phyloP scores from a whole-genome alignment of 257 asterid species.

The Scutellaria minor region DNA sequence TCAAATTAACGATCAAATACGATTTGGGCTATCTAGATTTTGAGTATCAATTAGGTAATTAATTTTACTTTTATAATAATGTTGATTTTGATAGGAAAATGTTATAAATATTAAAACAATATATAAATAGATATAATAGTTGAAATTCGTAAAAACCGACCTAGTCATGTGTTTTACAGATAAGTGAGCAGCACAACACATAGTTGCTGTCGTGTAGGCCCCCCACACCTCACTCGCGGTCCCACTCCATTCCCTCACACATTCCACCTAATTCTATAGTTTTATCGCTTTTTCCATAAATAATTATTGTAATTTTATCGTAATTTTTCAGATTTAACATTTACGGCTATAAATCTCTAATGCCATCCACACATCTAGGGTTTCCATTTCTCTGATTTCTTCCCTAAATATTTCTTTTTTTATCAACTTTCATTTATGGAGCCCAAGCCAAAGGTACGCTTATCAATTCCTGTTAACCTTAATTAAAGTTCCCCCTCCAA shows the following conservation, averaged over 20 bases:
- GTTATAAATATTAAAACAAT: too few relatives aligned
- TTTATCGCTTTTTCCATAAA: too few relatives aligned
- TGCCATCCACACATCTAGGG: constrained; percentile 41
- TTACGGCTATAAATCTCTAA: constrained; percentile 30
- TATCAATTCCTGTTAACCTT: constrained; percentile 34
- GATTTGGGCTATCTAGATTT: too few relatives aligned
- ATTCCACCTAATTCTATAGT: constrained; percentile 25
- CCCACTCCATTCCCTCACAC: neutral
- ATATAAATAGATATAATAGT: too few relatives aligned
- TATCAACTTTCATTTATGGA: constrained; percentile 42
- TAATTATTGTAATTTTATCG: too few relatives aligned
- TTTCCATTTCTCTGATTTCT: constrained; percentile 32
- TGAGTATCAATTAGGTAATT: too few relatives aligned
- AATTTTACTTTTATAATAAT: too few relatives aligned
- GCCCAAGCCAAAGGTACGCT: constrained; percentile 52
- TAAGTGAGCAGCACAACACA: too few relatives aligned
- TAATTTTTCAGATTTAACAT: neutral
- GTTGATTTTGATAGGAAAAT: too few relatives aligned
- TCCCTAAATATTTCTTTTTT: constrained; percentile 22
- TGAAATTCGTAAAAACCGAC: too few relatives aligned
- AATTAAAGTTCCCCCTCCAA: constrained; percentile 28
- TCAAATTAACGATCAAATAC: too few relatives aligned
- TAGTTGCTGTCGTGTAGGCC: constrained; percentile 2
- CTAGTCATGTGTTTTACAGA: too few relatives aligned
- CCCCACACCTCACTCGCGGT: constrained; percentile 26